Evolutionary conservation across 1,139 yeast genomes (phyloP).

Genomic region (Yamadazyma friedrichii): DNA sequence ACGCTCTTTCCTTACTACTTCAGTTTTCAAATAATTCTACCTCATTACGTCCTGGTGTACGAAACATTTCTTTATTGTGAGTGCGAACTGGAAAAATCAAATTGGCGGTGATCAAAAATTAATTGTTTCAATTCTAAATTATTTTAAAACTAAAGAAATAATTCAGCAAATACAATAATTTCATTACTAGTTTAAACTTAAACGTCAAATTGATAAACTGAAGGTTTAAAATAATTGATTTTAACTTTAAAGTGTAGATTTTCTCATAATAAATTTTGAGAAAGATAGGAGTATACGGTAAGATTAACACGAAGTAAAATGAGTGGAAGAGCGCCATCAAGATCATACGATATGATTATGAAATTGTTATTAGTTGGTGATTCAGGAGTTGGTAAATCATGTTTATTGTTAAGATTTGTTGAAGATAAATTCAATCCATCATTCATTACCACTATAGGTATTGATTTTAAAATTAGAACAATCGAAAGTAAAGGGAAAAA

Average conservation of each 20-base stretch:
- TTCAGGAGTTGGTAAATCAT: slow-evolving; percentile 96
- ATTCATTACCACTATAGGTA: slow-evolving; percentile 95
- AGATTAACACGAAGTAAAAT: slow-evolving; percentile 33
- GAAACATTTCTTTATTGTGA: too few relatives aligned
- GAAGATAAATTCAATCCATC: slow-evolving; percentile 97
- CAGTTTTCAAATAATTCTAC: too few relatives aligned
- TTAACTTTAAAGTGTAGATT: background rate
- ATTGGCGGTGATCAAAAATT: background rate
- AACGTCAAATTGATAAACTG: background rate
- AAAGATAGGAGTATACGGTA: slow-evolving; percentile 5
- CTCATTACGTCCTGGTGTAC: too few relatives aligned
- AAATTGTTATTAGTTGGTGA: slow-evolving; percentile 93
- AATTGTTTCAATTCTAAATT: background rate
- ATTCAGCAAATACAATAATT: too few relatives aligned
- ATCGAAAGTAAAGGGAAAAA: slow-evolving; percentile 90
- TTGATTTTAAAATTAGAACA: slow-evolving; percentile 96
- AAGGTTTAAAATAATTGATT: background rate
- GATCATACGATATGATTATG: slow-evolving; percentile 92
- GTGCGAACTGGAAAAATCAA: background rate
- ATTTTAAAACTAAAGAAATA: too few relatives aligned
- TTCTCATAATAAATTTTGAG: too few relatives aligned
- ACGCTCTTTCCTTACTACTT: too few relatives aligned
- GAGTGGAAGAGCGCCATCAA: slow-evolving; percentile 64
- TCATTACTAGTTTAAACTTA: background rate
- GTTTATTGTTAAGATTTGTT: slow-evolving; percentile 88